These are phyloP conservation scores for Begonia masoniana DNA, from an alignment of 306 rosid species.

Conservation along the genomic window DNA sequence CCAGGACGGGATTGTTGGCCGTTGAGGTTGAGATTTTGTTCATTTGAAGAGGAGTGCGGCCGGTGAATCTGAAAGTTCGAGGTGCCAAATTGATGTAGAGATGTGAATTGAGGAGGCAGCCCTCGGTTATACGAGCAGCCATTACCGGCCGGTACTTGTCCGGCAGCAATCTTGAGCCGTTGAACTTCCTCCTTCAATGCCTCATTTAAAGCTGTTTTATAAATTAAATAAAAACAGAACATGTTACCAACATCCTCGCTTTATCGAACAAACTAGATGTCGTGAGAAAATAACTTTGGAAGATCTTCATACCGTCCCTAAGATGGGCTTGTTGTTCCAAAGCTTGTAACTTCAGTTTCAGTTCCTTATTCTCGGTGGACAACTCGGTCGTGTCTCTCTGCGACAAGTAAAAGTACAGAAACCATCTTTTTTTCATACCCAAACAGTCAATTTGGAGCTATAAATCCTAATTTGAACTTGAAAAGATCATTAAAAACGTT, in stretches of 20 bases:
- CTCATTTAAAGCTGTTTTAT: slow-evolving; percentile 58
- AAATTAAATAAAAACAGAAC: too few species aligned
- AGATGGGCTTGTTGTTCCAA: slow-evolving; percentile 86
- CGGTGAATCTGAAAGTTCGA: slow-evolving; percentile 48
- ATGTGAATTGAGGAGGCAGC: slow-evolving; percentile 42
- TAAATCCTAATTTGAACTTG: too few species aligned
- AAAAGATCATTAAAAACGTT: too few species aligned
- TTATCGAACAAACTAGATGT: not conserved
- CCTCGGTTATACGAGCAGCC: slow-evolving; percentile 48
- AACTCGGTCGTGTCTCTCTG: slow-evolving; percentile 83
- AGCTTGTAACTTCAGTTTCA: slow-evolving; percentile 73
- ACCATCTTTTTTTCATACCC: not conserved
- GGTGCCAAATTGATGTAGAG: slow-evolving; percentile 32
- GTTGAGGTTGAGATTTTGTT: slow-evolving; percentile 23
- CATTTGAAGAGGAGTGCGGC: slow-evolving; percentile 34
- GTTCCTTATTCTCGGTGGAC: slow-evolving; percentile 71
- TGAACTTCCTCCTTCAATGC: slow-evolving; percentile 74
- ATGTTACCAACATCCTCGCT: too few species aligned
- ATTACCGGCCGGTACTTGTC: slow-evolving; percentile 24
- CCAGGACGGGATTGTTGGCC: slow-evolving; percentile 23
- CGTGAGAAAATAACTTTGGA: not conserved
- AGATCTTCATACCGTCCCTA: slow-evolving; percentile 63
- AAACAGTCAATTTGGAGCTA: too few species aligned
- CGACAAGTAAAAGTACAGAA: slow-evolving; percentile 14
- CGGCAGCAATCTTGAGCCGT: slow-evolving; percentile 67